These are phyloP conservation scores for Neospora caninum DNA, from an alignment of 169 alveolate genomes.

Conservation along the genomic window DNA sequence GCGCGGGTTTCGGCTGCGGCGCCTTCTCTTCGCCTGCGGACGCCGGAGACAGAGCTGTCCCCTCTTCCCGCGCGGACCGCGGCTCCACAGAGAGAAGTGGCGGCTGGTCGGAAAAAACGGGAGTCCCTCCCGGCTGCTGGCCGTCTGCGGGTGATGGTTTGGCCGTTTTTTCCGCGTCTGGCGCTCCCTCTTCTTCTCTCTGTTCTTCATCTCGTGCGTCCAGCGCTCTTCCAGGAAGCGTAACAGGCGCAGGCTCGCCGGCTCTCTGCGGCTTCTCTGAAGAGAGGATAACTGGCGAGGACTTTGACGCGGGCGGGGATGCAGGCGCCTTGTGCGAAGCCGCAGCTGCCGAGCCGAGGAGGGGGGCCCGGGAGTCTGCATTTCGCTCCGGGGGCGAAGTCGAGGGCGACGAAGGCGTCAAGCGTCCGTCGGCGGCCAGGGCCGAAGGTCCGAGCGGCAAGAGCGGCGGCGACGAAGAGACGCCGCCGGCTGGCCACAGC, in stretches of 20 bases:
- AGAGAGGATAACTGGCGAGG: background rate
- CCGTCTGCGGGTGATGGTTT: background rate
- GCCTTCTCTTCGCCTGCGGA: background rate
- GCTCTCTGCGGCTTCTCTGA: background rate
- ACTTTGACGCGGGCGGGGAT: background rate
- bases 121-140: background rate
- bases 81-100: background rate
- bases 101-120: background rate
- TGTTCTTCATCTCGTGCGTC: background rate
- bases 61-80: background rate
- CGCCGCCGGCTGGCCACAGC: background rate
- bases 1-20: background rate
- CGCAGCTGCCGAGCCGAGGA: background rate
- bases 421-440: slow-evolving; percentile 27
- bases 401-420: background rate
- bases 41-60: background rate
- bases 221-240: background rate
- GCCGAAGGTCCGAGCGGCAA: slow-evolving; percentile 45
- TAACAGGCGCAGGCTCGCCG: background rate
- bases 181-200: background rate
- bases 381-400: background rate
- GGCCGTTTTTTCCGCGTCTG: background rate
- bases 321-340: background rate
- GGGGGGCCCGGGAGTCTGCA: slow-evolving; percentile 1
- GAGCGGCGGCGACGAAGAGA: background rate